Conservation (phyloP, 78 protist genomes). For the Neovahlkampfia damariscottae region DNA sequence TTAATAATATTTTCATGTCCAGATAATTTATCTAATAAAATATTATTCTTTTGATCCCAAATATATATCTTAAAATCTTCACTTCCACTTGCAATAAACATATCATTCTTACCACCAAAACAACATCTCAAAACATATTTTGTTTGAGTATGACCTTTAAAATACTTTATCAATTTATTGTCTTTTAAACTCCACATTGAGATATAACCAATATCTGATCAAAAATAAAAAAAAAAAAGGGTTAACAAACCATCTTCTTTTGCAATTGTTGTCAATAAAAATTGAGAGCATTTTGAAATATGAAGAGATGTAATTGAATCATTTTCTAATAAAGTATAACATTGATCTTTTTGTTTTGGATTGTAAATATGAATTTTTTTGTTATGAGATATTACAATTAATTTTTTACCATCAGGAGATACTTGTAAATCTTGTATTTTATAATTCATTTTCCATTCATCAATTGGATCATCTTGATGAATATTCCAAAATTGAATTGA, state of each 20-base stretch:
- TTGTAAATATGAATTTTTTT: background rate
- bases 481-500: background rate
- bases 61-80: background rate
- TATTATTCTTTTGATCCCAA: background rate
- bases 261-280: background rate
- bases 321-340: background rate
- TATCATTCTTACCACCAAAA: background rate
- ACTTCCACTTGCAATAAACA: background rate
- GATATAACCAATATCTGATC: background rate
- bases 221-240: no score
- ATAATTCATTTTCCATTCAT: background rate
- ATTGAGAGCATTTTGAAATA: background rate
- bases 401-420: background rate
- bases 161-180: background rate
- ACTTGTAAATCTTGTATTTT: background rate
- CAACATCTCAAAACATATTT: background rate
- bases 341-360: background rate
- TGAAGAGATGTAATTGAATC: background rate
- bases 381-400: background rate
- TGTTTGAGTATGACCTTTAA: background rate
- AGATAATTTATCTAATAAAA: background rate
- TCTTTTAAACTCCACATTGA: background rate
- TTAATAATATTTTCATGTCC: background rate
- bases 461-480: background rate
- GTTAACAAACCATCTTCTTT: background rate